Conservation (phyloP, 371 early-diverging fungal species). For the Haplosporangium sp. region DNA sequence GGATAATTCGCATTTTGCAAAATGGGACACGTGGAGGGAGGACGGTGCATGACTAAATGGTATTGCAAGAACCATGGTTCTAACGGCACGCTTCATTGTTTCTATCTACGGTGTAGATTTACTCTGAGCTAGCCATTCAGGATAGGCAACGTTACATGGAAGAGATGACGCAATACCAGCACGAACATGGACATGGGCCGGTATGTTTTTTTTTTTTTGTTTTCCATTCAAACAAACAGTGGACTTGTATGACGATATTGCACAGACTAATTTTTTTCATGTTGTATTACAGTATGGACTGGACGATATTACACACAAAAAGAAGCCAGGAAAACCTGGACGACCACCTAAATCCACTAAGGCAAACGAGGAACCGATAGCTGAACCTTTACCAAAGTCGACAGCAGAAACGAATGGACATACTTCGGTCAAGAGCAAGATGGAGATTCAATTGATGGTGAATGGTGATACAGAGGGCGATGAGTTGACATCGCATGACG, state of each 20-base stretch:
- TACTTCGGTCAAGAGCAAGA: constrained; percentile 13
- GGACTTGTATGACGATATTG: not conserved
- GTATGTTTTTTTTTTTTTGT: not conserved
- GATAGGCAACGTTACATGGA: constrained; percentile 33
- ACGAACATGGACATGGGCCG: constrained; percentile 17
- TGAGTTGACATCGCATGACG: constrained; percentile 28
- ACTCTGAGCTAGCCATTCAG: constrained; percentile 47
- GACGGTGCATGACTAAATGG: no score
- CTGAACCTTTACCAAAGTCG: not conserved
- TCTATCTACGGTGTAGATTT: constrained; percentile 14
- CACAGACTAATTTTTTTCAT: not conserved
- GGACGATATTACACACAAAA: constrained; percentile 19
- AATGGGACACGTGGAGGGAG: no score
- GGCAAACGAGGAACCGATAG: not conserved
- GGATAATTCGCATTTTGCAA: not conserved
- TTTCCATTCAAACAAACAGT: not conserved
- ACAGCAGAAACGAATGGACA: not conserved
- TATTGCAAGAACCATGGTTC: no score
- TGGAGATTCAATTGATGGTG: constrained; percentile 26
- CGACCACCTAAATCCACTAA: constrained; percentile 33
- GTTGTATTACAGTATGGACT: constrained; percentile 3
- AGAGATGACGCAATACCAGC: constrained; percentile 36
- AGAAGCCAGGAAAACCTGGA: constrained; percentile 32
- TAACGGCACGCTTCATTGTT: not conserved
- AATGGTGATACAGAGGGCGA: constrained; percentile 21